A percentile compares a stretch with the other conserved stretches of the same genome.
Evolutionary conservation across 768 basidiomycete species (phyloP).

Genomic region (Botryobasidium botryosum): DNA sequence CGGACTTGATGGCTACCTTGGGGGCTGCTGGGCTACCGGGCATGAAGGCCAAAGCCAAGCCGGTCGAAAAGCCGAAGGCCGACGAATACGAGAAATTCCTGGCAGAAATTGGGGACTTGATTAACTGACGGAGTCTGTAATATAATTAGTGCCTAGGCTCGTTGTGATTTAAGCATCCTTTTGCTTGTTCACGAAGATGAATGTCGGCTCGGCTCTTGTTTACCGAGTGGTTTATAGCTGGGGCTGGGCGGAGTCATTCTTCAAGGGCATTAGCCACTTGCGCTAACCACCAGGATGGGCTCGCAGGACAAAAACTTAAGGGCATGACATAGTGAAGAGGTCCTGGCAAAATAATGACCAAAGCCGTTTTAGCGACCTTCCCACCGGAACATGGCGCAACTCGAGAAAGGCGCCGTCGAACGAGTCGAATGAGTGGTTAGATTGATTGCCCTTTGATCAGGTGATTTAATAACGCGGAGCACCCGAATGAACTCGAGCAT

Average conservation of each 20-base stretch:
- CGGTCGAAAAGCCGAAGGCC: too few species aligned
- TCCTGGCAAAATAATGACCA: too few species aligned
- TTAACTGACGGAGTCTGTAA: background rate
- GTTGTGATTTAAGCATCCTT: background rate
- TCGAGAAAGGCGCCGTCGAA: too few species aligned
- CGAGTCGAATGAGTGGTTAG: too few species aligned
- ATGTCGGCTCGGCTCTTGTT: too few species aligned
- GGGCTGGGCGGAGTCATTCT: background rate
- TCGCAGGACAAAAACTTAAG: background rate
- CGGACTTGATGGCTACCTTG: slow-evolving; percentile 8
- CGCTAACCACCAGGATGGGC: background rate
- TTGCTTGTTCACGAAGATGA: background rate
- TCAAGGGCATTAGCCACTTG: background rate
- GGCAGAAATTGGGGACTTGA: slow-evolving; percentile 8
- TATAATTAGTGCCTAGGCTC: background rate
- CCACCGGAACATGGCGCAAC: too few species aligned
- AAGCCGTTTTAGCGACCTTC: too few species aligned
- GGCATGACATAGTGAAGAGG: too few species aligned
- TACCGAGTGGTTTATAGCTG: background rate
- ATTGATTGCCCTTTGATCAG: too few species aligned
- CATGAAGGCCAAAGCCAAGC: background rate
- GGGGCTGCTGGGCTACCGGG: background rate
- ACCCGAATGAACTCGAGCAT: too few species aligned
- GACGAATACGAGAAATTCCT: slow-evolving; percentile 11
- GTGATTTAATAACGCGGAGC: too few species aligned